Evolutionary conservation across 768 basidiomycete species (phyloP), one percentile per base, ranked within the genome.

Genomic region (Tricholoma saponaceum): DNA sequence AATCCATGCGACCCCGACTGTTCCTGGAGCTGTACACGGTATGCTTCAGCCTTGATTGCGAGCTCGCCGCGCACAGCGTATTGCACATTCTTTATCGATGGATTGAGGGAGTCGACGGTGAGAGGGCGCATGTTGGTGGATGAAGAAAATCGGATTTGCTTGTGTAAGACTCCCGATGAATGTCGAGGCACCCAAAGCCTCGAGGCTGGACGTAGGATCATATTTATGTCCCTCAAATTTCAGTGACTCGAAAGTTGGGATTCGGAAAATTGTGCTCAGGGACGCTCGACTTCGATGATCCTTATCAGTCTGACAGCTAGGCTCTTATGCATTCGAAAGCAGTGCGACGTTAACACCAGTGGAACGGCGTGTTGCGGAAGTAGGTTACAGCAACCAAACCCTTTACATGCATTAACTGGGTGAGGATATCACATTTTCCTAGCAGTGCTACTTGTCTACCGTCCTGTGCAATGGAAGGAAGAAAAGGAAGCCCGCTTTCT

Each of bases 11-110:
- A 68, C 22, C 75, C 74, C 4, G 47, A 14, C 8, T 30, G 16
- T 56, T 79, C 72, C 72, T 84, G 82, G 67, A 98, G 83, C 64
- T 79, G 72, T 52, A 87, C 86, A 55, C 89, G 82, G 63, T 90
- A 86, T 54, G 83, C 76, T 72, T 98, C 95, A 0, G 96, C 93
- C 70, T 90, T 92, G 76, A 98, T 91, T 3, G 96, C 94, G 61
- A 98, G 86, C 74, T 96, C 95, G 51, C 97, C 96, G 55, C 96
- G 91, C 26, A 99, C 96, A 56, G 96, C 96, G 70, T 99, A 99
- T 72, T 97, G 84, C 53, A 98, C 97, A 52, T 91, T 85, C 68
- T 85, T 81, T 49, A 97, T 80, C 57, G 86, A 78, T 2, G 89
- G 92, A 74, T 97, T 98, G 72, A 98, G 84, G 41, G 83, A 79